These are phyloP conservation scores for Penicillium sp. DNA, from an alignment of 2,329 filamentous ascomycete species.

Conservation along the genomic window DNA sequence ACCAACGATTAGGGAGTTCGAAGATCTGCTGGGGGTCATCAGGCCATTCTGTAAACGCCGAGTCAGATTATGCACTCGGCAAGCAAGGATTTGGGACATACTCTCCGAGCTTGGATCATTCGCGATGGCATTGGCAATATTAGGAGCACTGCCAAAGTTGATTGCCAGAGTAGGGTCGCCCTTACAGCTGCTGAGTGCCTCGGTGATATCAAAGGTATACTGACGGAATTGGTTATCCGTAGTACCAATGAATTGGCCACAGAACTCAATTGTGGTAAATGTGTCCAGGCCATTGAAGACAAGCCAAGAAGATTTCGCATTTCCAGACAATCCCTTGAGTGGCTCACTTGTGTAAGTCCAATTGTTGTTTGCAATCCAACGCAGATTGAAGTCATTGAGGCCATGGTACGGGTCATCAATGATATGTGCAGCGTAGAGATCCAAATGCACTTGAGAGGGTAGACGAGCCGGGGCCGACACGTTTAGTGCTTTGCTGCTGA, in stretches of 20 bases:
- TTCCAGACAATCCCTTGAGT: slow-evolving; percentile 39
- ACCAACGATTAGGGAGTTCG: slow-evolving; percentile 52
- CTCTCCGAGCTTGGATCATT: slow-evolving; percentile 46
- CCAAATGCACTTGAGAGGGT: slow-evolving; percentile 57
- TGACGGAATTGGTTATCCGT: slow-evolving; percentile 61
- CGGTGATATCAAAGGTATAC: slow-evolving; percentile 55
- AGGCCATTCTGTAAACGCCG: slow-evolving; percentile 44
- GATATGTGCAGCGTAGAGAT: slow-evolving; percentile 50
- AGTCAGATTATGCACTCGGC: slow-evolving; percentile 1
- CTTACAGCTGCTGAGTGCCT: slow-evolving; percentile 43
- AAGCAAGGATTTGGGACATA: slow-evolving; percentile 12
- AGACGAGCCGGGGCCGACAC: slow-evolving; percentile 52
- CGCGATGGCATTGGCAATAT: slow-evolving; percentile 51
- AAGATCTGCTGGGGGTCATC: slow-evolving; percentile 45
- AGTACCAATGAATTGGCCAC: slow-evolving; percentile 50
- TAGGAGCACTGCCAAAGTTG: slow-evolving; percentile 55
- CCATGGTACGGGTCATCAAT: slow-evolving; percentile 51
- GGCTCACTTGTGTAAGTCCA: slow-evolving; percentile 57
- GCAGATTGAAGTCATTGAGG: slow-evolving; percentile 55
- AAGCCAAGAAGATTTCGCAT: slow-evolving; percentile 47
- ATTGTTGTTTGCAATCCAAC: slow-evolving; percentile 55
- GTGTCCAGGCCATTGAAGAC: slow-evolving; percentile 61
- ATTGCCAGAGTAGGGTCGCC: slow-evolving; percentile 42
- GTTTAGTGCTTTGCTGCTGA: slow-evolving; percentile 45
- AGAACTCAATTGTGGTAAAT: slow-evolving; percentile 54